Base-by-base conservation (phyloP, 371 early-diverging fungal genomes). In the Syncephalastrum racemosum region DNA sequence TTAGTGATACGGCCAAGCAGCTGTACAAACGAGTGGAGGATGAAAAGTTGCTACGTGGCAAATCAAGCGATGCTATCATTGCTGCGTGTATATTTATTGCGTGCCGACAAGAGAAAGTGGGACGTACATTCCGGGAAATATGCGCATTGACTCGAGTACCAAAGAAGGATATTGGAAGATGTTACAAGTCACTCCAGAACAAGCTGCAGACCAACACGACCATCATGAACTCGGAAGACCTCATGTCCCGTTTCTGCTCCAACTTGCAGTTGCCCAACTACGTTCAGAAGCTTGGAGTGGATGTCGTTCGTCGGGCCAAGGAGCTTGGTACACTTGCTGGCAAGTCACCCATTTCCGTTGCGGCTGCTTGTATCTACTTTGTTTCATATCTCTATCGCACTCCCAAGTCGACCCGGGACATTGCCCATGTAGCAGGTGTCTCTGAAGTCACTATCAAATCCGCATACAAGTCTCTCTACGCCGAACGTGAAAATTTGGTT, bases 51-150 rank as follows among this genome's bases (percentile, higher is more conserved):
- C 68, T 95, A 19, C 85, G 90, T 45, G 95, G 97, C 44, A 98
- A 98, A 76, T 87, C 86, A 22, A 85, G 84, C 44, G 94, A 98
- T 58, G 92, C 91, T 13, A 85, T 98, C 53, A 93, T 96, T 69
- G 99, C 98, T 4, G 97, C 98, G 2, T 98, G 98, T 71, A 93
- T 99, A 62, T 96, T 93, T 59, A 89, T 98, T 58, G 99, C 99
- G 8, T 99, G 99, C 75, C 86, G 96, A 42, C 87, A 95, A 63
- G 92, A 95, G 60, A 82, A 83, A 18, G 97, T 92, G 2, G 89
- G 94, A 1, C 86, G 99, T 59, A 98, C 99, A 0, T 99, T 98
- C 74, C 93, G 96, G 66, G 99, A 99, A 76, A 94, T 99, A 48
- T 92, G 91, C 53, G 90, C 94, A 0, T 67, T 97, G 60, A 98